Evolutionary conservation across 1,284 basidiomycete genomes (phyloP).

Genomic region (Sutorius eximius): DNA sequence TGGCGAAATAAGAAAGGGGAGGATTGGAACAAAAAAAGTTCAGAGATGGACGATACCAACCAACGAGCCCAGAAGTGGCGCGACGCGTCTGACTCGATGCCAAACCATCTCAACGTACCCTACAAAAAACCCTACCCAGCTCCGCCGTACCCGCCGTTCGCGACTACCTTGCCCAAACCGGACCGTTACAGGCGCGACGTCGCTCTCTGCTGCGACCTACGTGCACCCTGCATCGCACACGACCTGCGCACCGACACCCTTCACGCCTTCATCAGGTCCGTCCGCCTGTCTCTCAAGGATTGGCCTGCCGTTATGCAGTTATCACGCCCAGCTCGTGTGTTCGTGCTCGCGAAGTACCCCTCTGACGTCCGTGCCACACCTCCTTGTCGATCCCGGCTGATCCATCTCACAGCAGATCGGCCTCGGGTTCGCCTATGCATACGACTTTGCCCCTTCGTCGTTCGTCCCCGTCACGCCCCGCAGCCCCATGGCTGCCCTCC

Average conservation of each 20-base stretch:
- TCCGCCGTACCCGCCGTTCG: constrained; percentile 58
- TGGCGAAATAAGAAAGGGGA: not conserved
- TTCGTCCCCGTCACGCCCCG: constrained; percentile 61
- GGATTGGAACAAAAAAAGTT: constrained; percentile 5
- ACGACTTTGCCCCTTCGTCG: constrained; percentile 56
- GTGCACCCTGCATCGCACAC: constrained; percentile 60
- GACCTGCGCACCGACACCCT: constrained; percentile 60
- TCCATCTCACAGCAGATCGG: constrained; percentile 56
- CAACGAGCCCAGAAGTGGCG: constrained; percentile 18
- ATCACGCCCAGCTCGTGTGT: constrained; percentile 85
- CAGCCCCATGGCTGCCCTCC: constrained; percentile 79
- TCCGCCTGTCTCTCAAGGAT: not conserved
- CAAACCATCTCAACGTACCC: constrained; percentile 78
- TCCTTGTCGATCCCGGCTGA: constrained; percentile 11
- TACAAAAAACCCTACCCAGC: constrained; percentile 71
- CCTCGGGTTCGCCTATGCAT: constrained; percentile 74
- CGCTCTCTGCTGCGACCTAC: constrained; percentile 64
- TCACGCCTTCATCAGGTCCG: constrained; percentile 45
- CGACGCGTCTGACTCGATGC: constrained; percentile 44
- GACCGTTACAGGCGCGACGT: constrained; percentile 88
- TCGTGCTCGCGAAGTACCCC: constrained; percentile 73
- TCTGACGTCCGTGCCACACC: constrained; percentile 49
- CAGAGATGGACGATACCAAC: constrained; percentile 10
- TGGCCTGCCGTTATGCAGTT: constrained; percentile 50
- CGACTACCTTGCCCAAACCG: constrained; percentile 75